phyloP scores from a whole-genome alignment of 1,284 basidiomycete species.

The Coriolopsis trogii region DNA sequence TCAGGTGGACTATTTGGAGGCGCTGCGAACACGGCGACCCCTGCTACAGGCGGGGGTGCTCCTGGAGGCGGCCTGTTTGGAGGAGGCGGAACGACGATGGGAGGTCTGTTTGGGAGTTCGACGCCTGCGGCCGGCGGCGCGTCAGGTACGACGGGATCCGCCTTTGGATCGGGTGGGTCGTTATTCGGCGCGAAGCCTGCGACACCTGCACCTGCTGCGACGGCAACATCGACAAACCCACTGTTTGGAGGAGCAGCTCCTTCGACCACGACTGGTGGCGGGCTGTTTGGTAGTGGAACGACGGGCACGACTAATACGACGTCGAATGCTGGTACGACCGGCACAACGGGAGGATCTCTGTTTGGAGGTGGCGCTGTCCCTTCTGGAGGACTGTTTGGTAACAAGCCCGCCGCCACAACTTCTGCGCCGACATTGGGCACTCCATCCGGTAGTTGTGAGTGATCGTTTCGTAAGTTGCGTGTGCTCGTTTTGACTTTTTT shows the following conservation, averaged over 20 bases:
- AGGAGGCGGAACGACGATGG: constrained; percentile 8
- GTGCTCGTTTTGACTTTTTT: too few species aligned
- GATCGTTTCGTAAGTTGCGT: too few species aligned
- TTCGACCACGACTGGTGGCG: constrained; percentile 12
- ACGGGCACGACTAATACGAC: constrained; percentile 4
- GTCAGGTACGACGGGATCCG: constrained; percentile 6
- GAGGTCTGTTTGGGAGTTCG: constrained; percentile 17
- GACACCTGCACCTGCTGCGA: constrained; percentile 10
- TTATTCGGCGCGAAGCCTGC: constrained; percentile 29
- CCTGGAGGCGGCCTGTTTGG: constrained; percentile 14
- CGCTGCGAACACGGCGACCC: constrained; percentile 3
- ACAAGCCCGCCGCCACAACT: constrained; percentile 21
- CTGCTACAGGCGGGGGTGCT: constrained; percentile 10
- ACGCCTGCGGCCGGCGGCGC: constrained; percentile 14
- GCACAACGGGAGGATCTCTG: constrained; percentile 3
- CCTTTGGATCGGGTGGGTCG: constrained; percentile 10
- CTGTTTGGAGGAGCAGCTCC: constrained; percentile 3
- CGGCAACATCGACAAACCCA: constrained; percentile 2
- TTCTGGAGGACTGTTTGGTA: constrained; percentile 1
- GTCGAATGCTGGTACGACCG: background rate
- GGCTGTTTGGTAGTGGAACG: constrained; percentile 16
- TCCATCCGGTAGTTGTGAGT: too few species aligned
- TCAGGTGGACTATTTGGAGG: constrained; percentile 22
- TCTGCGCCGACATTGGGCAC: too few species aligned
- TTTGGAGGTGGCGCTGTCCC: constrained; percentile 1